Percentiles rank a stretch among this genome's conserved stretches.
These are phyloP conservation scores for Lentinula detonsa DNA, from an alignment of 768 basidiomycete species.

Conservation along the genomic window DNA sequence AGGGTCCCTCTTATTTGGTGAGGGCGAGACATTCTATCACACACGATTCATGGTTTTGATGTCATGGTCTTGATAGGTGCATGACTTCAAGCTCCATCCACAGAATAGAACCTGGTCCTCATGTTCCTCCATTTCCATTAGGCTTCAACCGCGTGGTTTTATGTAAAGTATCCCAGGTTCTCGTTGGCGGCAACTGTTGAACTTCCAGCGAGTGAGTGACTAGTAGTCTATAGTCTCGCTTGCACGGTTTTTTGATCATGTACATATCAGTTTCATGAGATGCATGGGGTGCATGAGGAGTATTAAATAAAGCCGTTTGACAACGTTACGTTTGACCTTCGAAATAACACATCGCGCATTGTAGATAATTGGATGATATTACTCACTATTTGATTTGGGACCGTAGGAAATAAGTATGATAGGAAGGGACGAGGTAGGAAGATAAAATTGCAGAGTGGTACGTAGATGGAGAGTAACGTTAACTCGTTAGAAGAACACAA, in stretches of 20 bases:
- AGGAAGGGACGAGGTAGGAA: neutral
- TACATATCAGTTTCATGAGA: too few species aligned
- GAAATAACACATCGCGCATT: too few species aligned
- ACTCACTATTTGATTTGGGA: neutral
- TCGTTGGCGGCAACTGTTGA: neutral
- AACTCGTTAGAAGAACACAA: neutral
- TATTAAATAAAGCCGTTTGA: too few species aligned
- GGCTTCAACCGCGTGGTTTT: constrained; percentile 1
- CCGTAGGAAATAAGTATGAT: neutral
- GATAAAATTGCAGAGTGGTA: neutral
- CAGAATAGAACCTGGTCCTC: constrained; percentile 45
- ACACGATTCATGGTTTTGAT: constrained; percentile 33
- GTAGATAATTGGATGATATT: neutral
- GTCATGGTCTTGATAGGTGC: constrained; percentile 57
- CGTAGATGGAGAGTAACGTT: neutral
- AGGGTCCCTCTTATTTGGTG: constrained; percentile 63
- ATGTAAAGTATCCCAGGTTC: neutral
- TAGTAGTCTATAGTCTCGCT: too few species aligned
- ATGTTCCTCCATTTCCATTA: constrained; percentile 44
- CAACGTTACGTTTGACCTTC: too few species aligned
- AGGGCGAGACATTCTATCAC: constrained; percentile 7
- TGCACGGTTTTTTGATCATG: too few species aligned
- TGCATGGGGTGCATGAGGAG: too few species aligned
- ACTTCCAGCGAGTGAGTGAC: neutral
- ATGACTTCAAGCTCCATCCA: constrained; percentile 32